Evolutionary conservation across 75 land plant species (phyloP).

Genomic region (Pinus tabuliformis): DNA sequence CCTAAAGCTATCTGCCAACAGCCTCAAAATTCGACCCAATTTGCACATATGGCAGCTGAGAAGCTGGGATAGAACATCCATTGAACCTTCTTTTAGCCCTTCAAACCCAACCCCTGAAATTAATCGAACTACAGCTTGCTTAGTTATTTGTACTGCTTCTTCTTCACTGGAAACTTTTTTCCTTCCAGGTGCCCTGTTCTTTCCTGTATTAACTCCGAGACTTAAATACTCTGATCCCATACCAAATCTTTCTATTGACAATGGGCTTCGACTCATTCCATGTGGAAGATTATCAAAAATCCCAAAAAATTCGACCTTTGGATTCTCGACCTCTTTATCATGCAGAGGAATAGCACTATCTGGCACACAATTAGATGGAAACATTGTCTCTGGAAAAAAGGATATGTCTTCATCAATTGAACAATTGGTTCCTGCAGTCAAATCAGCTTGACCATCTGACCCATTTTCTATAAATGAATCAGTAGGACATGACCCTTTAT

Average conservation of each 20-base stretch:
- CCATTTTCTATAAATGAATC: constrained; percentile 15
- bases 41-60: constrained; percentile 60
- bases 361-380: constrained; percentile 70
- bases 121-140: constrained; percentile 49
- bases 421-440: constrained; percentile 18
- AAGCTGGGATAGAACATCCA: constrained; percentile 57
- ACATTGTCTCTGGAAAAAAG: constrained; percentile 69
- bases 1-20: constrained; percentile 68
- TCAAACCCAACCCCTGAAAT: constrained; percentile 58
- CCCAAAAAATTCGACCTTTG: constrained; percentile 36
- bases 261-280: constrained; percentile 34
- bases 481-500: constrained; percentile 10
- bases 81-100: constrained; percentile 51
- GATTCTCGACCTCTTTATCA: constrained; percentile 14
- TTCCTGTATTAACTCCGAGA: constrained; percentile 35
- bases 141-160: constrained; percentile 51
- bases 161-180: constrained; percentile 34
- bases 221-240: constrained; percentile 45
- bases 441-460: constrained; percentile 14
- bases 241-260: constrained; percentile 67
- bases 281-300: constrained; percentile 56
- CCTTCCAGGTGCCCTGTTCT: constrained; percentile 17
- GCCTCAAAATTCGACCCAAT: constrained; percentile 57
- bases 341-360: constrained; percentile 49
- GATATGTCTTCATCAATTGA: constrained; percentile 35